Evolutionary conservation across 1,139 yeast genomes (phyloP).

Genomic region (Kodamaea suecica): DNA sequence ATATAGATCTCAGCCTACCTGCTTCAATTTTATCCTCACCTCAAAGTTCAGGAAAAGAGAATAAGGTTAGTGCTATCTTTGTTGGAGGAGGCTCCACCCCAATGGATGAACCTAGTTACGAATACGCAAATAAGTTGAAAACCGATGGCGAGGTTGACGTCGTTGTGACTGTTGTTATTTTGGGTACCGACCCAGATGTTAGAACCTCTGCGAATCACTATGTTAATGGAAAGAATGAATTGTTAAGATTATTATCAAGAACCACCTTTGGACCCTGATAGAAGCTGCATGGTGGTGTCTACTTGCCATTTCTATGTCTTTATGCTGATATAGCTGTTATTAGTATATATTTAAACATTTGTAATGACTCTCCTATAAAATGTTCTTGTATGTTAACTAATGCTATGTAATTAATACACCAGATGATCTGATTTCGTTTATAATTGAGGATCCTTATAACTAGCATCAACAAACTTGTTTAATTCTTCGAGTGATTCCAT

Average conservation of each 20-base stretch:
- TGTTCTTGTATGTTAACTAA: too few relatives aligned
- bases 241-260: slow-evolving; percentile 50
- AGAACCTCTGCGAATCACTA: slow-evolving; percentile 66
- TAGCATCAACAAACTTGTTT: slow-evolving; percentile 46
- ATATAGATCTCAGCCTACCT: slow-evolving; percentile 2
- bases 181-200: slow-evolving; percentile 32
- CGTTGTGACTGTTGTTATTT: slow-evolving; percentile 63
- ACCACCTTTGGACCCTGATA: not conserved
- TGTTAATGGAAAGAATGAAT: slow-evolving; percentile 75
- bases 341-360: slow-evolving; percentile 1
- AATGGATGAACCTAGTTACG: slow-evolving; percentile 67
- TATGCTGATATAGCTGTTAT: not conserved
- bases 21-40: not conserved
- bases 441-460: slow-evolving; percentile 42
- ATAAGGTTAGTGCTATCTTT: slow-evolving; percentile 38
- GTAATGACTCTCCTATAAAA: slow-evolving; percentile 5
- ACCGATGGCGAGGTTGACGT: slow-evolving; percentile 33
- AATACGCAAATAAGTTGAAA: slow-evolving; percentile 49
- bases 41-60: not conserved
- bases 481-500: slow-evolving; percentile 52
- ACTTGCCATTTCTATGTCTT: not conserved
- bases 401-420: too few relatives aligned
- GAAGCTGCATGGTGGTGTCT: not conserved
- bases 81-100: slow-evolving; percentile 71
- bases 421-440: too few relatives aligned